These are phyloP conservation scores for Byssothecium circinans DNA, from an alignment of 2,329 filamentous ascomycete species.

Conservation along the genomic window DNA sequence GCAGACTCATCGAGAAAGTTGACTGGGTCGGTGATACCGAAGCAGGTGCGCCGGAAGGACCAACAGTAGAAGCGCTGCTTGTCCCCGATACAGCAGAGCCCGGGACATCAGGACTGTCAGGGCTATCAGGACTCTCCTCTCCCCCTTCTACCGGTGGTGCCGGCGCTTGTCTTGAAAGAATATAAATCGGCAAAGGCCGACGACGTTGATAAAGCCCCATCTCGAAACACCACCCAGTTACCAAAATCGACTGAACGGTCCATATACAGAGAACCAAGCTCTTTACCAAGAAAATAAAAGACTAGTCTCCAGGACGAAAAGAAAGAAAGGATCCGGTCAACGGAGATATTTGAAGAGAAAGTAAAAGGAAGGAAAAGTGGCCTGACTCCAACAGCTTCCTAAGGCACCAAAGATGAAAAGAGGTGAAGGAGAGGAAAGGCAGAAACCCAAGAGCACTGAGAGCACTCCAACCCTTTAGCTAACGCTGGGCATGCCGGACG, in stretches of 20 bases:
- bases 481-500: conserved; percentile 15
- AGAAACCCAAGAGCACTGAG: conserved; percentile 20
- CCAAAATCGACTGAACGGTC: conserved; percentile 6
- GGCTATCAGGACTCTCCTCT: conserved; percentile 22
- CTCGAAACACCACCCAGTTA: conserved; percentile 2
- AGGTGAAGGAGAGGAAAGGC: conserved; percentile 18
- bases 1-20: neutral
- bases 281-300: conserved; percentile 7
- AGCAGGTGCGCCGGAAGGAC: neutral
- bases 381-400: conserved; percentile 17
- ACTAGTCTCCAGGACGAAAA: conserved; percentile 33
- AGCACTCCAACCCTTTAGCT: conserved; percentile 34
- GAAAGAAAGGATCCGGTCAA: conserved; percentile 35
- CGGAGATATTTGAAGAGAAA: conserved; percentile 18
- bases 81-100: neutral
- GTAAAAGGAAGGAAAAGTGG: conserved; percentile 17
- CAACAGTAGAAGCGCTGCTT: neutral
- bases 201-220: conserved; percentile 34
- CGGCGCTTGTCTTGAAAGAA: conserved; percentile 25
- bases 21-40: neutral
- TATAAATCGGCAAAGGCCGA: conserved; percentile 29
- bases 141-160: conserved; percentile 1
- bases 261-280: conserved; percentile 1
- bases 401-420: conserved; percentile 19
- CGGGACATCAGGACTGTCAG: conserved; percentile 10